These are phyloP conservation scores for Hypoxylon sp. DNA, from an alignment of 2,329 filamentous ascomycete species.

Conservation along the genomic window DNA sequence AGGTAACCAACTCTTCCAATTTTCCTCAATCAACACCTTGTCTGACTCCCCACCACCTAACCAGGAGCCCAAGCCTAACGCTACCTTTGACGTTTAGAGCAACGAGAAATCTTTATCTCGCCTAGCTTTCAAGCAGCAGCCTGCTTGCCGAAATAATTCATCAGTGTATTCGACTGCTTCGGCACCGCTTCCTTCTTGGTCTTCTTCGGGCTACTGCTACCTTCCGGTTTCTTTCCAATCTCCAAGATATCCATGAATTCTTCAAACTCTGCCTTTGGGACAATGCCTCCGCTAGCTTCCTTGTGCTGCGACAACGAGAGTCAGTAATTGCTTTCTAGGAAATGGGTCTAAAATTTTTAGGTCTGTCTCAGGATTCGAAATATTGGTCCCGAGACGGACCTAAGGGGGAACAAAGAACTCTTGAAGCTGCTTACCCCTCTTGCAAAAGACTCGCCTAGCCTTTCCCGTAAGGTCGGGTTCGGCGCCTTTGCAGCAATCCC, in stretches of 20 bases:
- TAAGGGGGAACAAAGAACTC: too few species aligned
- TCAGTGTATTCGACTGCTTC: slow-evolving; percentile 68
- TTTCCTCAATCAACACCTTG: too few species aligned
- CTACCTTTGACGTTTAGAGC: background rate
- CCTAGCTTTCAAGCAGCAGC: slow-evolving; percentile 15
- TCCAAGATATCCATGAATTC: slow-evolving; percentile 73
- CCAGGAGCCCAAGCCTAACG: too few species aligned
- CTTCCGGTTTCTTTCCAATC: slow-evolving; percentile 68
- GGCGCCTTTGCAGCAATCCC: slow-evolving; percentile 63
- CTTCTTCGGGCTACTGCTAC: slow-evolving; percentile 53
- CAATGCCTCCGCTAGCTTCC: slow-evolving; percentile 76
- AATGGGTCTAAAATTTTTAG: too few species aligned
- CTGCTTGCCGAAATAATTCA: slow-evolving; percentile 68
- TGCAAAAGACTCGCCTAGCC: slow-evolving; percentile 75
- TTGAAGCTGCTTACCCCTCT: slow-evolving; percentile 58
- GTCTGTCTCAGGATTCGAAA: too few species aligned
- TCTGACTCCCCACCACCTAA: too few species aligned
- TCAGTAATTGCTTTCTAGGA: too few species aligned
- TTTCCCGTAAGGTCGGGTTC: slow-evolving; percentile 58
- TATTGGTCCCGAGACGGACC: too few species aligned
- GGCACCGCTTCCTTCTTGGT: slow-evolving; percentile 47
- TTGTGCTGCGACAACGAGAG: slow-evolving; percentile 61
- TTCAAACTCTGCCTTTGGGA: slow-evolving; percentile 73
- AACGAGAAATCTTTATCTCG: background rate
- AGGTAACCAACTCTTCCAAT: too few species aligned